These are phyloP conservation scores for Penicillium sp. DNA, from an alignment of 2,329 filamentous ascomycete genomes.

Conservation along the genomic window DNA sequence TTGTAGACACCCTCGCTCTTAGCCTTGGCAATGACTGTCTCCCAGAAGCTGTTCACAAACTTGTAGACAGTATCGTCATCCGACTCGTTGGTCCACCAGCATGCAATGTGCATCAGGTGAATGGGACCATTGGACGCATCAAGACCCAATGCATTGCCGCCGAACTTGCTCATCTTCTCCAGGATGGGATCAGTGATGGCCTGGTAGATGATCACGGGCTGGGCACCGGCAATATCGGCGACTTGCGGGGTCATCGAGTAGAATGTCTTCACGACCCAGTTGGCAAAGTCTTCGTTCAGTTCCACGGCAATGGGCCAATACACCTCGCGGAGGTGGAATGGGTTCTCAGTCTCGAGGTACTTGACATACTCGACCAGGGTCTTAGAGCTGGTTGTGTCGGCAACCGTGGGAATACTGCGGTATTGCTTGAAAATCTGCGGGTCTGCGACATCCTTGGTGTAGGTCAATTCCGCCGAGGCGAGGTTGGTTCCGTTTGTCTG, in stretches of 20 bases:
- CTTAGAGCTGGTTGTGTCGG: constrained; percentile 34
- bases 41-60: constrained; percentile 31
- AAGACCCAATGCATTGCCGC: constrained; percentile 43
- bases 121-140: constrained; percentile 27
- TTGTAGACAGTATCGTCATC: constrained; percentile 37
- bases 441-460: constrained; percentile 41
- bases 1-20: constrained; percentile 32
- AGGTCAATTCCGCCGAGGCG: constrained; percentile 41
- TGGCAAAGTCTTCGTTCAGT: constrained; percentile 33
- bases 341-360: constrained; percentile 40
- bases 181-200: constrained; percentile 37
- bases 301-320: constrained; percentile 40
- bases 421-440: constrained; percentile 46
- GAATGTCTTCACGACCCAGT: constrained; percentile 30
- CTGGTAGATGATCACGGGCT: constrained; percentile 36
- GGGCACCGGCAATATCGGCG: neutral
- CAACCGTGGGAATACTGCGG: constrained; percentile 34
- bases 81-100: constrained; percentile 35
- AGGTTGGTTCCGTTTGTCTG: constrained; percentile 31
- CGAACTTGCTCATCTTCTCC: constrained; percentile 34
- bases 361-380: constrained; percentile 38
- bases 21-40: constrained; percentile 33
- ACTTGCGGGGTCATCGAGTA: constrained; percentile 26
- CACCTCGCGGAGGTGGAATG: constrained; percentile 35
- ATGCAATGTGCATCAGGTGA: constrained; percentile 34